Percentiles rank a stretch among this genome's conserved stretches.
Conservation (phyloP, 352 stramenopile genomes). For the Pythium chondricola region DNA sequence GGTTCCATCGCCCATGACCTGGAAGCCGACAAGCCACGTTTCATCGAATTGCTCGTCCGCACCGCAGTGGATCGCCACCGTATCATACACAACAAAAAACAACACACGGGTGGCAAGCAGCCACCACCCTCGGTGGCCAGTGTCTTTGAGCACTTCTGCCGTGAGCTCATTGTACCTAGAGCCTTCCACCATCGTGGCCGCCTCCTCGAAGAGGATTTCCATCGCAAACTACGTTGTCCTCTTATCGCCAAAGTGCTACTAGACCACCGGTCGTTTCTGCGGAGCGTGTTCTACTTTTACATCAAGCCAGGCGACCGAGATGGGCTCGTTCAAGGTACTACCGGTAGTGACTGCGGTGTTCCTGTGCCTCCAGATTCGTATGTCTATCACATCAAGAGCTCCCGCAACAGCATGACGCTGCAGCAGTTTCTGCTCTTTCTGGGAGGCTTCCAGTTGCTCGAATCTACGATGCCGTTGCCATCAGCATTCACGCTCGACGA, state of each 20-base stretch:
- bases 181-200: conserved; percentile 9
- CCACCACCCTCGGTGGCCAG: neutral
- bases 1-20: neutral
- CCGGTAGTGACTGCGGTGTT: neutral
- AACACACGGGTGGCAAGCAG: neutral
- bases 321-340: neutral
- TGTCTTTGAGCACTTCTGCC: conserved; percentile 23
- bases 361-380: conserved; percentile 1
- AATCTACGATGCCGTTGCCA: neutral
- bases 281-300: conserved; percentile 46
- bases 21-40: neutral
- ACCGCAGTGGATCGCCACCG: neutral
- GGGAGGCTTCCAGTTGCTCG: neutral
- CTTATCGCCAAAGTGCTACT: conserved; percentile 37
- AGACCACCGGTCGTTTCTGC: conserved; percentile 51
- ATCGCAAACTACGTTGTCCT: conserved; percentile 33
- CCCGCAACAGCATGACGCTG: conserved; percentile 11
- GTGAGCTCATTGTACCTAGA: conserved; percentile 24
- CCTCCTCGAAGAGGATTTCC: conserved; percentile 28
- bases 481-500: conserved; percentile 13
- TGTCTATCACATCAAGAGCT: conserved; percentile 12
- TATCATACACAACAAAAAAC: neutral
- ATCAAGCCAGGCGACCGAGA: conserved; percentile 11
- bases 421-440: conserved; percentile 7
- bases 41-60: neutral